Evolutionary conservation across 2,329 filamentous ascomycete genomes (phyloP).

Genomic region (Elsinoe fawcettii): DNA sequence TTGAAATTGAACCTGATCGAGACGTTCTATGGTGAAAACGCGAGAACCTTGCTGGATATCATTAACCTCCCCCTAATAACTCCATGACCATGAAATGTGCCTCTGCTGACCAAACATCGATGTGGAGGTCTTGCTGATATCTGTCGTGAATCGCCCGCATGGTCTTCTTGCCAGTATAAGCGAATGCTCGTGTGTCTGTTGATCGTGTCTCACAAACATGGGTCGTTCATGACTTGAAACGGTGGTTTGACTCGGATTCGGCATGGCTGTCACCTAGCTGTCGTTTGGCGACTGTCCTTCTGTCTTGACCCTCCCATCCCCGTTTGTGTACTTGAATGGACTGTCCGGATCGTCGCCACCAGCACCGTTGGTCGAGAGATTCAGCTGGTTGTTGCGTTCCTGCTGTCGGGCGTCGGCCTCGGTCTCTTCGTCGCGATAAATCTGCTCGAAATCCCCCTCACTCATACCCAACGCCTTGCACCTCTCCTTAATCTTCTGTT

Average conservation of each 20-base stretch:
- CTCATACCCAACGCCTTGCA: constrained; percentile 27
- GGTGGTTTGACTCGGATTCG: constrained; percentile 8
- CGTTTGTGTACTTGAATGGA: constrained; percentile 4
- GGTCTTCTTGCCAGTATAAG: background rate
- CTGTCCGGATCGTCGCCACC: constrained; percentile 4
- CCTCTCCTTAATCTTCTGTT: constrained; percentile 27
- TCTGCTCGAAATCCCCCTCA: constrained; percentile 22
- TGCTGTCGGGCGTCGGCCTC: constrained; percentile 13
- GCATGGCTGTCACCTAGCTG: background rate
- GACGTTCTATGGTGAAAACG: background rate
- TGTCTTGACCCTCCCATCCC: constrained; percentile 4
- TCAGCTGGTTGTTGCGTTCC: constrained; percentile 9
- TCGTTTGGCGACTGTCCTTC: constrained; percentile 9
- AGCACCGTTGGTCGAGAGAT: background rate
- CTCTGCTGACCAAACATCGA: background rate
- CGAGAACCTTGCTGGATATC: background rate
- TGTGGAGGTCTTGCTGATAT: background rate
- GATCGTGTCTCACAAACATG: background rate
- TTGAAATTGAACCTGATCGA: background rate
- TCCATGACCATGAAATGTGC: background rate
- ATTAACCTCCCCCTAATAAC: background rate
- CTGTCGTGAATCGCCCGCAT: background rate
- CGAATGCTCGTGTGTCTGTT: constrained; percentile 3
- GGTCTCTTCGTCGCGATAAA: constrained; percentile 18
- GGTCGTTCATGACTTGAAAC: background rate